A percentile compares a stretch with the other conserved stretches of the same genome.
These are phyloP conservation scores for Candida sanyiensis DNA, from an alignment of 805 yeast species.

Conservation along the genomic window DNA sequence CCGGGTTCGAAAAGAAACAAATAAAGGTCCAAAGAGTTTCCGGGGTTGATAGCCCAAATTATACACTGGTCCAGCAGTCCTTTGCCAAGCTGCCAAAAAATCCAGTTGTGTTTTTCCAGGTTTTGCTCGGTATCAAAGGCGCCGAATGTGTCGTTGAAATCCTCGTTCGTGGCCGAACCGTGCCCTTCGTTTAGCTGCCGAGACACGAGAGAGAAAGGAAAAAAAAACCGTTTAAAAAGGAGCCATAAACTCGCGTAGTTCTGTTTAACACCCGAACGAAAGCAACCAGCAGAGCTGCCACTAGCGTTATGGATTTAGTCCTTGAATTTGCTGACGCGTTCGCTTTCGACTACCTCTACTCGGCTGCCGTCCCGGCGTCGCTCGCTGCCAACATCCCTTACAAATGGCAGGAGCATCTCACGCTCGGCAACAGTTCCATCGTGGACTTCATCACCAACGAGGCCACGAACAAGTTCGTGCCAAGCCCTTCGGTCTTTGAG, in stretches of 20 bases:
- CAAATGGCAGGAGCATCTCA: constrained; percentile 26
- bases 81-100: no score
- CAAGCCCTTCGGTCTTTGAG: constrained; percentile 12
- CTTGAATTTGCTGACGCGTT: constrained; percentile 74
- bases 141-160: not conserved
- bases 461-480: constrained; percentile 11
- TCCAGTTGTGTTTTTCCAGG: no score
- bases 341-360: constrained; percentile 68
- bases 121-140: no score
- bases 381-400: constrained; percentile 34
- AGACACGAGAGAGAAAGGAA: not conserved
- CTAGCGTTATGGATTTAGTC: constrained; percentile 73
- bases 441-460: constrained; percentile 18
- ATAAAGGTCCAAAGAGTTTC: no score
- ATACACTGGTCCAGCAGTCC: no score
- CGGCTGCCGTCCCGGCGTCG: constrained; percentile 57
- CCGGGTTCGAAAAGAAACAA: no score
- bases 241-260: not conserved
- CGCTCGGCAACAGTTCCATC: constrained; percentile 22
- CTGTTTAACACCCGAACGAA: not conserved
- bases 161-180: constrained; percentile 11
- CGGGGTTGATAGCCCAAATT: no score
- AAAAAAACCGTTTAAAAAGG: not conserved
- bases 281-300: not conserved
- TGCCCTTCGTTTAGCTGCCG: not conserved